Base-by-base conservation (phyloP, 192 early-diverging fungal species). In the Spinellus fusiger region DNA sequence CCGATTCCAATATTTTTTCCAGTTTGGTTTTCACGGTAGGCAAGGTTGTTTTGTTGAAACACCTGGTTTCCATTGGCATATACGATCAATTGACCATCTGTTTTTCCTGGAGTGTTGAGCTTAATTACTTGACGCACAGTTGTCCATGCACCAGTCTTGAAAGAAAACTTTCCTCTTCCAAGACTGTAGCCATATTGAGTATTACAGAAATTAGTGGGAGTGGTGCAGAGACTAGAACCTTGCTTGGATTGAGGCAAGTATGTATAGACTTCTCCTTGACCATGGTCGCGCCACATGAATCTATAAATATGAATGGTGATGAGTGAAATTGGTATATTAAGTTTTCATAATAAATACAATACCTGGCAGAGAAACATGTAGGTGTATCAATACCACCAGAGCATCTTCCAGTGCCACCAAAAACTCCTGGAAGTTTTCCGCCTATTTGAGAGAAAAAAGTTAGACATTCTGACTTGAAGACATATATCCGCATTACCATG, bases 371-470 rank as follows among this genome's bases (percentile, higher is more conserved):
- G 66, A 82, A 83, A 62, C 81, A 83, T 40, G 56, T 59, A 27
- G 40, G 44, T 9, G 80, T 73, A 13, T 59, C 47, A 49, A 73
- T 69, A 35, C 81, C 81, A 10, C 77, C 81, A 56, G 62, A 68
- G 60, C 81, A 83, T 29, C 66, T 61, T 10, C 54, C 28, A 23
- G 68, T 62, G 29, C 80, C 80, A 37, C 71, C 80, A 70, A 78
- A 82, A n/a, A 82, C 49, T 25, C 81, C 80, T 25, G 81, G 79
- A 18, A 83, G 61, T 37, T 83, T 83, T 22, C 81, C 81, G 51
- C 81, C 70, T 71, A 56, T 16, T n/a, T n/a, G n/a, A n/a, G n/a
- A 4, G 49, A 31, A 31, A 13, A 7, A 61, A 29, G 47, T 13
- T 37, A 33, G 25, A 27, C 18, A 22, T 22, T 66, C 26, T 25